These are phyloP conservation scores for Nakazawaea pomicola DNA, from an alignment of 805 yeast genomes.

Conservation along the genomic window DNA sequence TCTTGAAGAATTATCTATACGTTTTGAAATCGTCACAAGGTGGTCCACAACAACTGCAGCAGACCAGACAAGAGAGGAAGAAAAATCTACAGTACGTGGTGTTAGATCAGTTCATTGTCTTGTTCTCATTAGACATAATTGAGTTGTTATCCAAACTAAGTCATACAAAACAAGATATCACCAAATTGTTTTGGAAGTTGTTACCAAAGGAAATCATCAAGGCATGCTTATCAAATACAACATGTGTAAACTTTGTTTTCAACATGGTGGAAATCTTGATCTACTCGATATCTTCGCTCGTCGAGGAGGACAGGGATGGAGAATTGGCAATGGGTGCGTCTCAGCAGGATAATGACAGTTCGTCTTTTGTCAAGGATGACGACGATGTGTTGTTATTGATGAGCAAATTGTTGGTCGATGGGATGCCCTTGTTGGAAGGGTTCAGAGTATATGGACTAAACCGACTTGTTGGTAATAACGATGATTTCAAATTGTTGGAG, in stretches of 20 bases:
- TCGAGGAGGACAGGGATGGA: too few species aligned
- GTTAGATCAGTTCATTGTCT: slow-evolving; percentile 44
- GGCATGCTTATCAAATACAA: slow-evolving; percentile 42
- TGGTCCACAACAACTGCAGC: slow-evolving; percentile 8
- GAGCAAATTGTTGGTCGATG: slow-evolving; percentile 29
- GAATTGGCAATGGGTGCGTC: too few species aligned
- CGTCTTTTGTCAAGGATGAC: slow-evolving; percentile 13
- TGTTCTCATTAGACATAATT: slow-evolving; percentile 50
- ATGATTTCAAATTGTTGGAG: slow-evolving; percentile 36
- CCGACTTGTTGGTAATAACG: slow-evolving; percentile 46
- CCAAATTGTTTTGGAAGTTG: slow-evolving; percentile 28
- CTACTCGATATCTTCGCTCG: slow-evolving; percentile 29
- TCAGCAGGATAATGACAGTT: slow-evolving; percentile 13
- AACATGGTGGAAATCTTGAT: slow-evolving; percentile 50
- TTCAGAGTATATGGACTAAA: slow-evolving; percentile 51
- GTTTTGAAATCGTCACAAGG: slow-evolving; percentile 20
- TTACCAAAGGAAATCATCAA: slow-evolving; percentile 30
- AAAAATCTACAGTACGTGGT: slow-evolving; percentile 40
- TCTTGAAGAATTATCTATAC: slow-evolving; percentile 20
- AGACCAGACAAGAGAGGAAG: slow-evolving; percentile 14
- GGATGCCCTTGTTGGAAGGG: slow-evolving; percentile 33
- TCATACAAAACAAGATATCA: slow-evolving; percentile 6
- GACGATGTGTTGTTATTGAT: slow-evolving; percentile 11
- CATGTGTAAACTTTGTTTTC: slow-evolving; percentile 47
- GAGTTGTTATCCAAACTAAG: slow-evolving; percentile 37